These are phyloP conservation scores for Glycine tomentella DNA, from an alignment of 306 rosid species.

Conservation along the genomic window DNA sequence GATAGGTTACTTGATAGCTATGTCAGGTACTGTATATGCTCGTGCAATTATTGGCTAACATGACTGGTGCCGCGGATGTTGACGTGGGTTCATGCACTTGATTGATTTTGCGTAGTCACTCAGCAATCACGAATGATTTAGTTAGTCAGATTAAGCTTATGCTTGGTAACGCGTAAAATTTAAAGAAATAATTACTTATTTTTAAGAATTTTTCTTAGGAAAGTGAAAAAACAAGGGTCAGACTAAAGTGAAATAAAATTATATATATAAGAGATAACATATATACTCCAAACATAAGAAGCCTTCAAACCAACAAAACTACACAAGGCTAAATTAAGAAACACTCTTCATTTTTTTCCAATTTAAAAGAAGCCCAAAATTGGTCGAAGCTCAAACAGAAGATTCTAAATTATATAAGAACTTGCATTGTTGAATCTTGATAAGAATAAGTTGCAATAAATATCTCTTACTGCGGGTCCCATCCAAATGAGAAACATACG, in stretches of 20 bases:
- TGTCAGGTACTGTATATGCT: constrained; percentile 15
- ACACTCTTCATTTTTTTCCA: not conserved
- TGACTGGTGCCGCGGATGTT: not conserved
- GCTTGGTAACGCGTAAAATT: too few relatives aligned
- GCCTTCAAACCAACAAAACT: too few relatives aligned
- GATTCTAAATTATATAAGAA: not conserved
- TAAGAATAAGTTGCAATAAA: not conserved
- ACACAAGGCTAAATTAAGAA: not conserved
- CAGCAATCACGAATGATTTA: not conserved
- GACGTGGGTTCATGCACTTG: constrained; percentile 1
- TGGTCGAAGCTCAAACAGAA: not conserved
- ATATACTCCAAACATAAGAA: not conserved
- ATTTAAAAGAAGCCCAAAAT: not conserved
- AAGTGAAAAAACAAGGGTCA: too few relatives aligned
- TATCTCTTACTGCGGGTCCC: not conserved
- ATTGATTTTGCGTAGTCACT: not conserved
- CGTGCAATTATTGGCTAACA: not conserved
- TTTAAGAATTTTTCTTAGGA: too few relatives aligned
- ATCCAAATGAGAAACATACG: not conserved
- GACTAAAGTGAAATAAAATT: too few relatives aligned
- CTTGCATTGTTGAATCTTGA: too few relatives aligned
- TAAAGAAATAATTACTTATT: too few relatives aligned
- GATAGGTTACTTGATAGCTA: not conserved
- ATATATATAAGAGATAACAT: not conserved
- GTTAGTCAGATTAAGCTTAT: not conserved